Base-by-base conservation (phyloP, 2,329 filamentous ascomycete species). In the Trichoderma lentiforme region DNA sequence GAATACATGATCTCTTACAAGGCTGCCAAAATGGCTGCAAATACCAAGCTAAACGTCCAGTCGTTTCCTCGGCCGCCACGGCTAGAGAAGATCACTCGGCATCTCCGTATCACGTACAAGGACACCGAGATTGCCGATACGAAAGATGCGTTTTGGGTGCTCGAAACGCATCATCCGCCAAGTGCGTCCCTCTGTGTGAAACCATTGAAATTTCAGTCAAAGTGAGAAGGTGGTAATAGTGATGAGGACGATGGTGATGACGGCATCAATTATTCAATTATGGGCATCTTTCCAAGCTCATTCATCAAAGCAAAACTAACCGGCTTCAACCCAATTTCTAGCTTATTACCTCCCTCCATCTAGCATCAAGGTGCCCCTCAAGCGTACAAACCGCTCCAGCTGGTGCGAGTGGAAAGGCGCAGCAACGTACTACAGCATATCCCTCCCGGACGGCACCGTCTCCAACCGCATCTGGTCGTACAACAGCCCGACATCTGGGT, bases 381-480 rank as follows among this genome's bases (percentile, higher is more conserved):
- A 78, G 32, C 82, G 81, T 57, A 87, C 86, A 4, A 78, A 81
- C 2, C 83, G 83, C 26, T 77, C 74, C 24, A 81, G 86, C 5
- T 87, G 84, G 74, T 90, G 87, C 79, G 88, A 90, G 78, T 90
- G 87, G 86, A 90, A 90, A 78, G 88, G 88, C 53, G 78, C 79
- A 32, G 88, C 89, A 12, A 89, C 86, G 2, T 90, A 91, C 77
- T 89, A 88, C 79, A 81, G 84, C 71, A 79, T 88, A 60, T 80
- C 80, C 51, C 80, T 83, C 64, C 82, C 84, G 3, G 79, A 78
- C 56, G 78, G 77, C n/a, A 76, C 82, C 53, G 81, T 90, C 8
- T 78, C 81, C 68, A 84, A 88, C 76, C 82, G 87, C 24, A 85
- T 89, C 36, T 91, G 89, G 89, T 86, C 84, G 5, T 91, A 90